Evolutionary conservation across 202 grass and related monocot genomes (phyloP), one percentile per base, ranked within the genome.

Genomic region (Zizania palustris): DNA sequence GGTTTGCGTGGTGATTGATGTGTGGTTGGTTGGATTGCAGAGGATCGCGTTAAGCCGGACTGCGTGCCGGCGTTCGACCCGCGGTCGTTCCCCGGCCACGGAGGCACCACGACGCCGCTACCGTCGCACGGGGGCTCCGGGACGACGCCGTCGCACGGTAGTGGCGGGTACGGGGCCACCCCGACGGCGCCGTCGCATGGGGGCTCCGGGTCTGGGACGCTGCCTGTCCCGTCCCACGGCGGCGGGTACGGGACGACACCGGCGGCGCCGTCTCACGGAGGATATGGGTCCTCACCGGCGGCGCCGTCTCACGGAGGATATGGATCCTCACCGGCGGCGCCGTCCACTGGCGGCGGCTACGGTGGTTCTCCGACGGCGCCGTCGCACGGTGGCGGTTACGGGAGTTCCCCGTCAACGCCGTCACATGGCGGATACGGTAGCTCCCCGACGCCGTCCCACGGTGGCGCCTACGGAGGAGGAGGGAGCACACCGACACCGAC

Each of bases 11-110:
- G 48, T 33, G 37, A 37, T 16, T 63, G 70, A 3, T 38, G 9
- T 56, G 48, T 50, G 14, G 3, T 1, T 49, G 46, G 4, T 15
- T 50, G 51, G 18, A 28, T 49, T 18, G 60, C 37, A 38, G 76
- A 63, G 67, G 71, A 65, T 21, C 71, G 71, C 37, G 86, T 81
- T 11, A 88, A 88, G 77, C 86, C 86, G 22, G 86, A 88, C 77
- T 88, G 86, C 77, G 86, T 88, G 72, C 85, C 85, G 33, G 66
- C 72, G 0, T 9, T 85, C 6, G 86, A 88, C 72, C 86, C 86
- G 40, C 85, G 0, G 56, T 50, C 40, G 2, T 88, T 73, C 55
- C 85, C 85, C 0, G 80, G 78, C 33, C 77, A 71, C 67, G 67
- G 67, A 3, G 65, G 65, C 34, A 71, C 65, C 3, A 60, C 56